Evolutionary conservation across 2,329 filamentous ascomycete species (phyloP).

Genomic region (Rutstroemia sp.): DNA sequence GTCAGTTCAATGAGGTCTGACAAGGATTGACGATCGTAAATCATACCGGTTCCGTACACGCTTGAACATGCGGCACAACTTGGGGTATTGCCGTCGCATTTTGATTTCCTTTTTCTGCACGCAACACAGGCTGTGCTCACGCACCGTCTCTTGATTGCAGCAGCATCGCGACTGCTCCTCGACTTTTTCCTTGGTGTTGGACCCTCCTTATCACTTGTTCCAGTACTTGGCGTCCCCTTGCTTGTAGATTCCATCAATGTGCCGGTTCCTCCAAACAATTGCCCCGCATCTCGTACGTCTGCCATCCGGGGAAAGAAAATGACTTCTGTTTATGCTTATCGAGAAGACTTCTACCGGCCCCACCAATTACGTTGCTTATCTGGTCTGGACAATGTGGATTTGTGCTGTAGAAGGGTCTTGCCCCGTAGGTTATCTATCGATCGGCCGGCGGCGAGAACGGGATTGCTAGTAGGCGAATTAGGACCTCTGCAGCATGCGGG

Average conservation of each 20-base stretch:
- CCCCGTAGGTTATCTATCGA: not conserved
- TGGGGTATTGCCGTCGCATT: constrained; percentile 86
- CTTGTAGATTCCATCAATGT: constrained; percentile 1
- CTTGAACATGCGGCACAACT: constrained; percentile 94
- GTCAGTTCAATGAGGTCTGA: not conserved
- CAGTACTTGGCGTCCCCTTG: not conserved
- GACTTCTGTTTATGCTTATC: not conserved
- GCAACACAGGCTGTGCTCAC: constrained; percentile 81
- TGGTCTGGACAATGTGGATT: not conserved
- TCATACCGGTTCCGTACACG: constrained; percentile 65
- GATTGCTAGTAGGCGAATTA: too few species aligned
- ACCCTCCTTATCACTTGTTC: not conserved
- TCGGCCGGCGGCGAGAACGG: not conserved
- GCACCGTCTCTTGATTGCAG: constrained; percentile 57
- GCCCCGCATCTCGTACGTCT: constrained; percentile 4
- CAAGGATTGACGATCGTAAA: not conserved
- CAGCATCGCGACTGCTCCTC: constrained; percentile 25
- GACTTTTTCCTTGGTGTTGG: constrained; percentile 25
- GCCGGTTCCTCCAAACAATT: not conserved
- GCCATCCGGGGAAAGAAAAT: constrained; percentile 6
- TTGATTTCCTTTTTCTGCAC: constrained; percentile 71
- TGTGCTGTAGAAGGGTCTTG: not conserved
- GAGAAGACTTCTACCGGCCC: not conserved
- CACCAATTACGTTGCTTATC: not conserved
- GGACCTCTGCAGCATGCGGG: too few species aligned